A percentile compares a stretch with the other conserved stretches of the same genome.
These are phyloP conservation scores for Yamagishiella unicocca DNA, from an alignment of 139 green algal genomes.

Conservation along the genomic window DNA sequence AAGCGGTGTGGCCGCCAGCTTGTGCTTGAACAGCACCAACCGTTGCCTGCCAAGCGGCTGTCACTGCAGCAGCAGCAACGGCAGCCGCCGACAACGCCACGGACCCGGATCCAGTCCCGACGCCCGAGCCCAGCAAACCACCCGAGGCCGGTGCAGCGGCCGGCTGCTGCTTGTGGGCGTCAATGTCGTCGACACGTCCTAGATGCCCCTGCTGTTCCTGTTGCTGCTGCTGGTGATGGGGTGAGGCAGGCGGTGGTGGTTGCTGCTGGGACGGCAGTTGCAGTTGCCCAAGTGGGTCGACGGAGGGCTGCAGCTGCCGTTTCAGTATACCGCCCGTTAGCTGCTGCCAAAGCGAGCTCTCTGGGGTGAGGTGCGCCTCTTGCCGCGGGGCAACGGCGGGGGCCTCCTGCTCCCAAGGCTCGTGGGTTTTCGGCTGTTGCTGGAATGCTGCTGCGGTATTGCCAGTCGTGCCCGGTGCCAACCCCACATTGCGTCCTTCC, in stretches of 20 bases:
- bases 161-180: neutral
- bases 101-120: neutral
- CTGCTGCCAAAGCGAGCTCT: too few relatives aligned
- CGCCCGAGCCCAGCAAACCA: neutral
- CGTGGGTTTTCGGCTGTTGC: too few relatives aligned
- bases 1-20: neutral
- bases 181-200: too few relatives aligned
- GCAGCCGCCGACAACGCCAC: neutral
- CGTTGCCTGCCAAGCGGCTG: constrained; percentile 7
- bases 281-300: neutral
- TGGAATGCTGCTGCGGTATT: too few relatives aligned
- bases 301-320: neutral
- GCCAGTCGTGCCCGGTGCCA: too few relatives aligned
- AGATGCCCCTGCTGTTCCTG: neutral
- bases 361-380: too few relatives aligned
- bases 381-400: too few relatives aligned
- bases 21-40: neutral
- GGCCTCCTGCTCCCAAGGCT: too few relatives aligned
- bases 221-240: neutral
- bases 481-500: neutral
- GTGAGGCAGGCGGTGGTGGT: neutral
- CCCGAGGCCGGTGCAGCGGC: too few relatives aligned
- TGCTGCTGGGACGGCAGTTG: constrained; percentile 28
- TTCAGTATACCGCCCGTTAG: neutral
- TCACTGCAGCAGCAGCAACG: neutral